Conservation (phyloP, 2,329 filamentous ascomycete species). For the Xylaria sp. region DNA sequence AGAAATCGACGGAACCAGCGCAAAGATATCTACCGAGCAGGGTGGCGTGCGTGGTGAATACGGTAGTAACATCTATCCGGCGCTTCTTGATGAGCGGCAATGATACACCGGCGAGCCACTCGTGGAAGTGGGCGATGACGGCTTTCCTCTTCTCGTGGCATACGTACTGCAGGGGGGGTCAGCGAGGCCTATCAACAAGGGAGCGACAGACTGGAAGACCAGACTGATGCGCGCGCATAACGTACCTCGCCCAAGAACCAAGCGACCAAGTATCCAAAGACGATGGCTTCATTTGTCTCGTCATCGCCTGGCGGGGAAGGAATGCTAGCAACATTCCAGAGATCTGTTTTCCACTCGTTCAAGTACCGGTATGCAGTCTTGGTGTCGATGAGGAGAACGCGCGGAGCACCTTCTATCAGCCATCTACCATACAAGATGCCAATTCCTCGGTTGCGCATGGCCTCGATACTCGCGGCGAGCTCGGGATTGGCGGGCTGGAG, state of each 20-base stretch:
- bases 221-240: constrained; percentile 3
- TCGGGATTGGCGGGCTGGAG: constrained; percentile 78
- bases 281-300: constrained; percentile 95
- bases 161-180: constrained; percentile 61
- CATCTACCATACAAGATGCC: constrained; percentile 89
- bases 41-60: constrained; percentile 97
- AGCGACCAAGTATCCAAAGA: constrained; percentile 93
- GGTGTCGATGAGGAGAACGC: constrained; percentile 91
- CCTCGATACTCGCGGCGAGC: constrained; percentile 74
- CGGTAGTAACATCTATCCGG: constrained; percentile 92
- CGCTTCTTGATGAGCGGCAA: constrained; percentile 88
- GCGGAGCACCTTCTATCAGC: constrained; percentile 93
- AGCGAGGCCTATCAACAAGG: constrained; percentile 12
- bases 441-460: constrained; percentile 90
- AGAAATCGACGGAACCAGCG: constrained; percentile 96
- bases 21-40: constrained; percentile 93
- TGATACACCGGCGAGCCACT: constrained; percentile 94
- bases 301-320: constrained; percentile 88
- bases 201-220: neutral
- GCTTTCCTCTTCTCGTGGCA: constrained; percentile 87
- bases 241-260: constrained; percentile 97
- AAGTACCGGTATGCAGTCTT: constrained; percentile 86
- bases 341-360: constrained; percentile 93
- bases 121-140: constrained; percentile 97
- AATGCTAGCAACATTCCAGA: constrained; percentile 90